Conservation (phyloP, 2,329 filamentous ascomycete species). For the Fusarium falciforme region DNA sequence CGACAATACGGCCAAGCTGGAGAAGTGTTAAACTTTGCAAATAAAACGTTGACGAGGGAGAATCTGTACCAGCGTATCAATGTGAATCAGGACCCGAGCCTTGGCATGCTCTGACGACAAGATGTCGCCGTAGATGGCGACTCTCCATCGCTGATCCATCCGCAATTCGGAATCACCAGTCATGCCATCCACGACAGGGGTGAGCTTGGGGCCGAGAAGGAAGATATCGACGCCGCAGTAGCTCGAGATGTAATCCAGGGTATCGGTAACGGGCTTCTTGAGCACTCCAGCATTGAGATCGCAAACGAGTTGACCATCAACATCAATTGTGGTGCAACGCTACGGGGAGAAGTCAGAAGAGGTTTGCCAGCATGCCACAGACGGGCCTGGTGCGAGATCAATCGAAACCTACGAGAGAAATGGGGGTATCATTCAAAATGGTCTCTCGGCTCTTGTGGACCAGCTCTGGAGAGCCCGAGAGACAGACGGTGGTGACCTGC, state of each 20-base stretch:
- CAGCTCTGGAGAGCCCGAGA: conserved; percentile 87
- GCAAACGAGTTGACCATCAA: conserved; percentile 90
- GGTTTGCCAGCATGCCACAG: not conserved
- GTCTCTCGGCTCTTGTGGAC: conserved; percentile 91
- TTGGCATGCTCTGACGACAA: conserved; percentile 97
- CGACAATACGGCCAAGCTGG: conserved; percentile 79
- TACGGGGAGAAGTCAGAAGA: conserved; percentile 52
- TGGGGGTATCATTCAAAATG: conserved; percentile 90
- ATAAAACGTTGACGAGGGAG: not conserved
- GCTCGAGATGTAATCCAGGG: conserved; percentile 86
- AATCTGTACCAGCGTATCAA: conserved; percentile 83
- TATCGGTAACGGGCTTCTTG: conserved; percentile 80
- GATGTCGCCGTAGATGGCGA: conserved; percentile 95
- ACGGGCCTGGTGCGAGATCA: not conserved
- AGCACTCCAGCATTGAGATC: conserved; percentile 76
- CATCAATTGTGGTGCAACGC: conserved; percentile 93
- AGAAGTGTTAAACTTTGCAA: conserved; percentile 22
- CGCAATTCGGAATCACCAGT: conserved; percentile 85
- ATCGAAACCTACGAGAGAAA: conserved; percentile 80
- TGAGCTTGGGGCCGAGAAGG: conserved; percentile 88
- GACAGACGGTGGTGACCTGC: conserved; percentile 87
- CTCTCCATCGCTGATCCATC: conserved; percentile 89
- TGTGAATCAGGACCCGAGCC: conserved; percentile 94
- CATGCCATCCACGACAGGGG: conserved; percentile 78
- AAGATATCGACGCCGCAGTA: conserved; percentile 98